Base-by-base conservation (phyloP, 2,329 filamentous ascomycete species). In the Xylariaceae sp. region DNA sequence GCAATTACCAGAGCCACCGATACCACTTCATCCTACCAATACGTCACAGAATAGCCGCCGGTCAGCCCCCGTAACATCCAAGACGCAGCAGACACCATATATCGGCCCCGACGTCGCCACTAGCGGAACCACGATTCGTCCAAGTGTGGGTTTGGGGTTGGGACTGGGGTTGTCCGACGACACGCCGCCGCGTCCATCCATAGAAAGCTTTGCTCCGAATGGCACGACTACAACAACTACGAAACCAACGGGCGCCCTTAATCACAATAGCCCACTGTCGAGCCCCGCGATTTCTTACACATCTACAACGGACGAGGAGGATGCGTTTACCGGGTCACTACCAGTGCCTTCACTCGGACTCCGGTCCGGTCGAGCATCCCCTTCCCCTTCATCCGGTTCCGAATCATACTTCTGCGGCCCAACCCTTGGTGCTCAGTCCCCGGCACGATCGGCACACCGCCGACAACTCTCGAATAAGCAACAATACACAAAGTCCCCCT, bases 281-380 rank as follows among this genome's bases (percentile, higher is more conserved):
- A 81, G 78, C 63, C 79, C 81, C 35, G 76, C 77, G 26, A 76
- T 83, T 55, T 79, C 80, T 11, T 81, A 88, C 65, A 80, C 85
- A 39, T 88, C 86, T 30, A 91, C 88, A 3, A 95, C 89, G 1
- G 89, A 95, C 67, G 90, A 95, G 56, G 90, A 95, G 58, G 89
- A 95, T 49, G 72, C 49, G 7, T 73, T 90, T 32, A 84, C 86
- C 39, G 85, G 91, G 54, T 75, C 80, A 2, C 67, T 68, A 34
- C 74, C 72, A 54, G 74, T 67, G 41, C 73, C 75, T 7, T 74
- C 75, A 19, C 69, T 75, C 30, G 19, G 19, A 1, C 60, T 73
- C 58, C 71, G 75, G 56, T 73, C 73, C 26, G 69, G 67, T 27
- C 61, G 65, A 61, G 65, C 75, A 47, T 69, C 73, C 46, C 70